These are phyloP conservation scores for Monilinia vaccinii-corymbosi DNA, from an alignment of 2,329 filamentous ascomycete genomes.

Conservation along the genomic window DNA sequence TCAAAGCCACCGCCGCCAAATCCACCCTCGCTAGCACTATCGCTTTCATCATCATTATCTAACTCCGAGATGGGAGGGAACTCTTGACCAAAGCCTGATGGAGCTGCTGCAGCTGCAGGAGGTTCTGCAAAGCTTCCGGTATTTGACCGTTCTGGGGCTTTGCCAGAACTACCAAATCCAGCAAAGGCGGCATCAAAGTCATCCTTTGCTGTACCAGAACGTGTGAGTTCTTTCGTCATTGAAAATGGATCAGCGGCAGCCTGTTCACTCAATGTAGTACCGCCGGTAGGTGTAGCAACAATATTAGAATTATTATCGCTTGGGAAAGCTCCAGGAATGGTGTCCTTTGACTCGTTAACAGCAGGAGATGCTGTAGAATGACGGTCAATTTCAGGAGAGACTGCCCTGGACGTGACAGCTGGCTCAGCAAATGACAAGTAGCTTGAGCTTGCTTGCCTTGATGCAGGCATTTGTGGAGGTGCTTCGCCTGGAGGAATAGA, in stretches of 20 bases:
- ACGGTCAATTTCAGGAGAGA: conserved; percentile 26
- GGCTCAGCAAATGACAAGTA: conserved; percentile 54
- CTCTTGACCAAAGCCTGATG: conserved; percentile 57
- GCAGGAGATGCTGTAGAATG: conserved; percentile 26
- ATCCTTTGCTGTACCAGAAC: conserved; percentile 49
- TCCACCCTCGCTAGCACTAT: conserved; percentile 66
- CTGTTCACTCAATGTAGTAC: conserved; percentile 38
- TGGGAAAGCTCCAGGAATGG: conserved; percentile 45
- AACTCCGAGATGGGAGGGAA: conserved; percentile 92
- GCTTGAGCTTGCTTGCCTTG: conserved; percentile 68
- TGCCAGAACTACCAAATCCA: conserved; percentile 49
- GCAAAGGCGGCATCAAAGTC: conserved; percentile 84
- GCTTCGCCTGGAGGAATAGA: conserved; percentile 41
- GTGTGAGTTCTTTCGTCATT: conserved; percentile 41
- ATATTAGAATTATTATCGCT: conserved; percentile 37
- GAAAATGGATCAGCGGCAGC: conserved; percentile 44
- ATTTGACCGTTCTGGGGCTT: conserved; percentile 41
- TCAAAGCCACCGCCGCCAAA: conserved; percentile 58
- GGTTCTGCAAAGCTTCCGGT: conserved; percentile 32
- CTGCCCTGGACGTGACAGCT: conserved; percentile 19
- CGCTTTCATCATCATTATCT: conserved; percentile 74
- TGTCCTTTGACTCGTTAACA: conserved; percentile 28
- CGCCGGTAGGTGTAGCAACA: conserved; percentile 38
- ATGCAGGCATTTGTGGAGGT: conserved; percentile 57
- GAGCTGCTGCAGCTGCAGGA: conserved; percentile 33